Conservation (phyloP, 345 rosid species). For the Hirschfeldia incana region DNA sequence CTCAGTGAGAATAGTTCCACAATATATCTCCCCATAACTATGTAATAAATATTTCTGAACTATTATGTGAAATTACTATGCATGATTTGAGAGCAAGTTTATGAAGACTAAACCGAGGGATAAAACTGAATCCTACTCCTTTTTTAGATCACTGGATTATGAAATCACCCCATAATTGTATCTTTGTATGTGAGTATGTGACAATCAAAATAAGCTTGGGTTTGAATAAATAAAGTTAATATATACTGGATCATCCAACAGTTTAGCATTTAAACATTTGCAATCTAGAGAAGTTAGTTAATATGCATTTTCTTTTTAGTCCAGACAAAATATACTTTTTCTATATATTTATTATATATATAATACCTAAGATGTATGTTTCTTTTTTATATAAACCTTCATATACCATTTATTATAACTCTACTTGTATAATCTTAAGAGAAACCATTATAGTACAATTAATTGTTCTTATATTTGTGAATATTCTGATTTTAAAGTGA, state of each 20-base stretch:
- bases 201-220: not conserved
- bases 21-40: conserved; percentile 14
- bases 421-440: not conserved
- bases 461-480: not conserved
- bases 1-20: conserved; percentile 10
- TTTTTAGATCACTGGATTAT: not conserved
- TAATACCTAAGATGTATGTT: no score
- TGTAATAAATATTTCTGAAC: not conserved
- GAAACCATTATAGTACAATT: not conserved
- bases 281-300: not conserved
- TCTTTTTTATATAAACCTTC: not conserved
- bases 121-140: not conserved
- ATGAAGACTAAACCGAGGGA: not conserved
- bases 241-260: not conserved
- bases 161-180: not conserved
- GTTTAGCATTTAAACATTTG: not conserved
- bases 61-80: not conserved
- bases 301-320: not conserved
- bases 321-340: not conserved
- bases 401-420: not conserved
- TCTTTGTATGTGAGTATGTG: not conserved
- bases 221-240: not conserved
- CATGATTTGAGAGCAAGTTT: not conserved
- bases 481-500: not conserved
- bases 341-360: not conserved